A percentile compares a stretch with the other conserved stretches of the same genome.
Conservation (phyloP, 495 filamentous ascomycete species). For the Diplogelasinospora grovesii region DNA sequence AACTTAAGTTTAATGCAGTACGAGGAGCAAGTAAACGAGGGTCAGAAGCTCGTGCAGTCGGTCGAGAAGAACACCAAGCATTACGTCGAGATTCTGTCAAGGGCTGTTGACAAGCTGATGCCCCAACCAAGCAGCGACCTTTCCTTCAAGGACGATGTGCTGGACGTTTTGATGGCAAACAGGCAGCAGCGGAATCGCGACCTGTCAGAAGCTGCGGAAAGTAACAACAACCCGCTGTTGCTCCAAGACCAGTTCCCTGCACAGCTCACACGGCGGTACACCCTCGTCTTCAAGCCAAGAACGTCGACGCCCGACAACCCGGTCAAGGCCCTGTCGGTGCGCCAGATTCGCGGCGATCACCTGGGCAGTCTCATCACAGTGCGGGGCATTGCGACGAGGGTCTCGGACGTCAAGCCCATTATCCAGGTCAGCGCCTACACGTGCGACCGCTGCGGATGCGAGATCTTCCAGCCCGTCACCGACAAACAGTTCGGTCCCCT, state of each 20-base stretch:
- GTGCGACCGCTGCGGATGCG: constrained; percentile 90
- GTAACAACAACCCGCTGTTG: constrained; percentile 52
- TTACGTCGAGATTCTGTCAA: constrained; percentile 85
- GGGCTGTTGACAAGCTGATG: constrained; percentile 82
- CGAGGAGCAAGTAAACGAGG: constrained; percentile 61
- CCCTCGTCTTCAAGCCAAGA: constrained; percentile 88
- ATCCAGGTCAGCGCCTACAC: constrained; percentile 95
- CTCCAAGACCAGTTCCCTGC: constrained; percentile 72
- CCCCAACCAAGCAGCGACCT: constrained; percentile 71
- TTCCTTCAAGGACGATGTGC: constrained; percentile 92
- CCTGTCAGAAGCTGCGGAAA: constrained; percentile 60
- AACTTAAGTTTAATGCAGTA: constrained; percentile 51
- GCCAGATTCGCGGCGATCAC: constrained; percentile 86
- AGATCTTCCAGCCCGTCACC: constrained; percentile 94
- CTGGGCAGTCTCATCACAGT: constrained; percentile 90
- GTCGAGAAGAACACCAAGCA: constrained; percentile 89
- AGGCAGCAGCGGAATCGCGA: constrained; percentile 79
- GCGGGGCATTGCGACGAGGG: constrained; percentile 87
- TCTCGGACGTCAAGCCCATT: constrained; percentile 97
- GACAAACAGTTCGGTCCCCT: constrained; percentile 86
- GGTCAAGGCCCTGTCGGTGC: constrained; percentile 84
- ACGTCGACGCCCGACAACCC: constrained; percentile 62
- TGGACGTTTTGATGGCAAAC: constrained; percentile 93
- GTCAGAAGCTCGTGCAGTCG: constrained; percentile 71
- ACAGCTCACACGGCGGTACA: constrained; percentile 88